Base-by-base conservation (phyloP, 352 stramenopile genomes). In the Phytophthora sp. region DNA sequence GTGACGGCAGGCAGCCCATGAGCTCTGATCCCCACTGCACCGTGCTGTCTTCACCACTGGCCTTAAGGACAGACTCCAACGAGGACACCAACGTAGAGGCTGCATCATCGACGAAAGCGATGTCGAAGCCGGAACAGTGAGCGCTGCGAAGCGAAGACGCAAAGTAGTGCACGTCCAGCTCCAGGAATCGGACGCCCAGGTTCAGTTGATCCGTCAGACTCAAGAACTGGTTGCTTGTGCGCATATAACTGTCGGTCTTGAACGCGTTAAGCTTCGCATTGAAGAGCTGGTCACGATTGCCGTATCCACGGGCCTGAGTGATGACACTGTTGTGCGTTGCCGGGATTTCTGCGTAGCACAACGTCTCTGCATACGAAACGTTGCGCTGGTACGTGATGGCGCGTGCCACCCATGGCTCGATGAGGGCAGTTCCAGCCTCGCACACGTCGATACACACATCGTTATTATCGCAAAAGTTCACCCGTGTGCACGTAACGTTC, bases 141-240 rank as follows among this genome's bases (percentile, higher is more conserved):
- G 74, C 85, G 38, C 73, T 89, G 33, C 72, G 79, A 26, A 93
- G 60, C 21, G 71, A 69, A 6, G 73, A 75, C 31, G 67, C 73
- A 54, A 91, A 91, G 66, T 88, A 95, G 68, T 95, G 86, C 20
- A 89, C 79, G 26, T 95, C 86, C 29, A 92, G 54, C 66, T 95
- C 86, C 3, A 95, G 52, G 35, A 92, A 86, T 0, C 86, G 82
- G 1, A 71, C 82, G 16, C 86, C 86, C 8, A 95, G 65, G 45
- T 88, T 73, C 24, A 95, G 57, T 60, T 93, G 85, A 46, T 95
- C 86, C 21, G 80, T 86, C 13, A 95, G 18, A 35, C 64, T 89
- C 35, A 93, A 71, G 36, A 86, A 85, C 72, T 91, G 82, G 62
- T 90, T 89, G 69, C 79, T 86, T 0, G 80, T 93, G 38, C 73